Base-by-base conservation (phyloP, 176 grass and related monocot genomes). In the Tuctoria greenei region DNA sequence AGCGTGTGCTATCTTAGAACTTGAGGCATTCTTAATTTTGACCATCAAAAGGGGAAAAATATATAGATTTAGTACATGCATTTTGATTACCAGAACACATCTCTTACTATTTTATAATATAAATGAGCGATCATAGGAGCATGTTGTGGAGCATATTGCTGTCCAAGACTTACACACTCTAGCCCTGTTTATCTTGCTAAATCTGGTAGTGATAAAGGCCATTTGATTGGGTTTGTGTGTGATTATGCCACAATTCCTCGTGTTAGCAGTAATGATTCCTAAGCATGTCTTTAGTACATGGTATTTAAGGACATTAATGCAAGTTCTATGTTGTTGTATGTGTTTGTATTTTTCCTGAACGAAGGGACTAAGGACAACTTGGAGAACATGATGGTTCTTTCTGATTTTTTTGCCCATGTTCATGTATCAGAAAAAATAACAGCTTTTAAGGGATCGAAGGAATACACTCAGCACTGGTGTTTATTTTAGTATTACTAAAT, bases 401-500 rank as follows among this genome's bases (percentile, higher is more conserved):
- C 37, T 50, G 67, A 72, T 52, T 41, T 64, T 80, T 34, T 76
- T 78, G 40, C 18, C 23, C 10, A 17, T 44, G 24, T 62, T 8
- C n/a, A 63, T 10, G 37, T 72, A 51, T 54, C 10, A 66, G 67
- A 78, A 63, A 36, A 52, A 86, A 73, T 12, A 78, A 67, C 23
- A 45, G 20, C 26, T 2, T 2, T 24, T 26, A 41, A 28, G 46
- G 54, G n/a, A 27, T 55, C 10, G 51, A 64, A 71, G 73, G 49
- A 79, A 56, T 66, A 44, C 10, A 57, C 43, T 50, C 49, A 24
- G 20, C 7, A 16, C 27, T 25, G 11, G 12, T 65, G 15, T 76
- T 64, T 64, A 37, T 37, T 60, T n/a, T 8, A 54, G 14, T 27
- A 8, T 36, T 37, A 18, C 49, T 81, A 65, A 77, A 82, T 59